Evolutionary conservation across 2,329 filamentous ascomycete species (phyloP).

Genomic region (Dactylonectria macrodidyma): DNA sequence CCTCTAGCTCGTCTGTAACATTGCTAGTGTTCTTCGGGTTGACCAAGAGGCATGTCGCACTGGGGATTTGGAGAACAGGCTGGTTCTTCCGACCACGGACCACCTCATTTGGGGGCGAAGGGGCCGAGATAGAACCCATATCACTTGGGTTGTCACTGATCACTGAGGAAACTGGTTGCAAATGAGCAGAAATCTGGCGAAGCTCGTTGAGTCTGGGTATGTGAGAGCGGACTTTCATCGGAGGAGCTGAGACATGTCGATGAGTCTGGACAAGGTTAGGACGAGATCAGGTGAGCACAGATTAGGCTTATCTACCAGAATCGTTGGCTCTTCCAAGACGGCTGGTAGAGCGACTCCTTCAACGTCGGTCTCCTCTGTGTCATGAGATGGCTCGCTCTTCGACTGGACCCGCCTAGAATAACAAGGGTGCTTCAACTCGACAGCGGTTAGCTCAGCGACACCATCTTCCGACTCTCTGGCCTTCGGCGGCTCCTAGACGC

Average conservation of each 20-base stretch:
- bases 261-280: constrained; percentile 33
- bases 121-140: background rate
- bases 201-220: constrained; percentile 45
- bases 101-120: background rate
- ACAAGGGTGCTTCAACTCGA: constrained; percentile 52
- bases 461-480: constrained; percentile 31
- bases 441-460: constrained; percentile 33
- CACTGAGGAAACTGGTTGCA: background rate
- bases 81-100: constrained; percentile 6
- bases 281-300: background rate
- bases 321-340: constrained; percentile 27
- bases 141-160: background rate
- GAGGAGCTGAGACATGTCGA: constrained; percentile 49
- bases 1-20: constrained; percentile 4
- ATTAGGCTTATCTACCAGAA: constrained; percentile 27
- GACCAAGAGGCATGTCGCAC: constrained; percentile 4
- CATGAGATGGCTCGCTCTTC: constrained; percentile 61
- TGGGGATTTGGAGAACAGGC: constrained; percentile 11
- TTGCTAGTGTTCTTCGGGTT: constrained; percentile 2
- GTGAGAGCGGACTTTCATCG: constrained; percentile 41
- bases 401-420: constrained; percentile 64
- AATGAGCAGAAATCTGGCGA: constrained; percentile 23
- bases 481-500: constrained; percentile 41
- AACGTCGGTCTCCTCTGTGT: constrained; percentile 37
- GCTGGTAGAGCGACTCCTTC: constrained; percentile 17